Evolutionary conservation across 805 yeast genomes (phyloP).

Genomic region (Metschnikowia kofuensis): DNA sequence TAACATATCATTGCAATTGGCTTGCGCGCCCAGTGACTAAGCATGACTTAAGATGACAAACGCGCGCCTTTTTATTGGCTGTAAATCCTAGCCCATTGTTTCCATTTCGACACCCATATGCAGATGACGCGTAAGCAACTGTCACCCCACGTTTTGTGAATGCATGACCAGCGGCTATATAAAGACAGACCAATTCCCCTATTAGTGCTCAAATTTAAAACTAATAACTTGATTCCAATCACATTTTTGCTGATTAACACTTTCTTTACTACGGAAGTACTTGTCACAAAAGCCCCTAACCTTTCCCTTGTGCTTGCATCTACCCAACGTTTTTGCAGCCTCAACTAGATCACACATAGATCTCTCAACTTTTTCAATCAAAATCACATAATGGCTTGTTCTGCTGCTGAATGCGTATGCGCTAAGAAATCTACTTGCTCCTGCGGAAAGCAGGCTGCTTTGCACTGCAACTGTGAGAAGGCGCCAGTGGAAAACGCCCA

Average conservation of each 20-base stretch:
- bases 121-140: not conserved
- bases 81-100: not conserved
- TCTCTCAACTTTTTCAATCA: not conserved
- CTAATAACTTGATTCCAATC: too few species aligned
- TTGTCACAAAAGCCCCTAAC: too few species aligned
- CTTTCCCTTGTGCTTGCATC: not conserved
- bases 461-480: slow-evolving; percentile 52
- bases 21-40: not conserved
- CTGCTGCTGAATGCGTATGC: slow-evolving; percentile 51
- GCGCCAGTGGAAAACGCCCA: slow-evolving; percentile 50
- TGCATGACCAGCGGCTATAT: not conserved
- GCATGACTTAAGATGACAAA: slow-evolving; percentile 11
- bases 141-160: slow-evolving; percentile 1
- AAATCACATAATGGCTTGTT: slow-evolving; percentile 16
- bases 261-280: too few species aligned
- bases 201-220: too few species aligned
- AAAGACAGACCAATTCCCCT: too few species aligned
- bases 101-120: not conserved
- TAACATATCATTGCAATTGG: too few species aligned
- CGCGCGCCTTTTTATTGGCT: slow-evolving; percentile 13
- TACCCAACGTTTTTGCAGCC: not conserved
- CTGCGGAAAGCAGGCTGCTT: slow-evolving; percentile 59
- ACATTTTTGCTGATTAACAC: too few species aligned
- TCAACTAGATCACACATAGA: not conserved
- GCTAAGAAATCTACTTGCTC: slow-evolving; percentile 64